These are phyloP conservation scores for Aspergillus awamori DNA, from an alignment of 2,329 filamentous ascomycete genomes.

Conservation along the genomic window DNA sequence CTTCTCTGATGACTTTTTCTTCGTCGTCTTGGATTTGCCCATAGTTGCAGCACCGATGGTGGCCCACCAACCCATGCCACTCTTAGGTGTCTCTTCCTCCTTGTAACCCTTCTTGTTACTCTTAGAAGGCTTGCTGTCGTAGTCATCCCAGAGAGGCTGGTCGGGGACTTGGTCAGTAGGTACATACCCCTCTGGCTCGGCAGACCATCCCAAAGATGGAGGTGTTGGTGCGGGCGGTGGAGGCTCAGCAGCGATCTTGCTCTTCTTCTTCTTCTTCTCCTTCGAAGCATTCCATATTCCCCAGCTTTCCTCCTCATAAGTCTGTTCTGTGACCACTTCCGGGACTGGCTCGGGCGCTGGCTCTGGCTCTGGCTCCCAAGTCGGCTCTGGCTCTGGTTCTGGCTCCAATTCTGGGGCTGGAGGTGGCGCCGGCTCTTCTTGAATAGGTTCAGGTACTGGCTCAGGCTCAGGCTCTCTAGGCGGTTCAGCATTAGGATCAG, in stretches of 20 bases:
- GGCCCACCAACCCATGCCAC: constrained; percentile 49
- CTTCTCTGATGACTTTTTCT: constrained; percentile 53
- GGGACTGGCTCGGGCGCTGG: constrained; percentile 22
- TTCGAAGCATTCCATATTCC: constrained; percentile 42
- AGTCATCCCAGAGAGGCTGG: constrained; percentile 41
- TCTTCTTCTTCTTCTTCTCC: constrained; percentile 53
- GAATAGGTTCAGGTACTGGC: constrained; percentile 15
- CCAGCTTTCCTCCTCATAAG: constrained; percentile 32
- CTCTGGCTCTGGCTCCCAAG: constrained; percentile 31
- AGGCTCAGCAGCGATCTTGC: constrained; percentile 46
- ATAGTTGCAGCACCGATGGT: constrained; percentile 43
- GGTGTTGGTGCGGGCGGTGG: constrained; percentile 54
- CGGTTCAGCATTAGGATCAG: constrained; percentile 16
- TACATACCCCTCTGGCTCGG: constrained; percentile 35
- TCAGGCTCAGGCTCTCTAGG: constrained; percentile 27
- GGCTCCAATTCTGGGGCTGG: constrained; percentile 25
- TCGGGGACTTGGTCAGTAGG: constrained; percentile 38
- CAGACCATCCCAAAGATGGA: constrained; percentile 48
- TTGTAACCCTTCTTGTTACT: constrained; percentile 38
- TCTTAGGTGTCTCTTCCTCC: constrained; percentile 43
- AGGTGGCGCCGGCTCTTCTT: constrained; percentile 21
- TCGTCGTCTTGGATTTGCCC: constrained; percentile 43
- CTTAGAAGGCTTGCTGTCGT: constrained; percentile 42
- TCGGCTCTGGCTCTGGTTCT: constrained; percentile 35
- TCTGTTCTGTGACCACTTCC: constrained; percentile 28